A percentile compares a stretch with the other conserved stretches of the same genome.
Conservation (phyloP, 352 stramenopile species). For the Globisporangium acanthophoron region DNA sequence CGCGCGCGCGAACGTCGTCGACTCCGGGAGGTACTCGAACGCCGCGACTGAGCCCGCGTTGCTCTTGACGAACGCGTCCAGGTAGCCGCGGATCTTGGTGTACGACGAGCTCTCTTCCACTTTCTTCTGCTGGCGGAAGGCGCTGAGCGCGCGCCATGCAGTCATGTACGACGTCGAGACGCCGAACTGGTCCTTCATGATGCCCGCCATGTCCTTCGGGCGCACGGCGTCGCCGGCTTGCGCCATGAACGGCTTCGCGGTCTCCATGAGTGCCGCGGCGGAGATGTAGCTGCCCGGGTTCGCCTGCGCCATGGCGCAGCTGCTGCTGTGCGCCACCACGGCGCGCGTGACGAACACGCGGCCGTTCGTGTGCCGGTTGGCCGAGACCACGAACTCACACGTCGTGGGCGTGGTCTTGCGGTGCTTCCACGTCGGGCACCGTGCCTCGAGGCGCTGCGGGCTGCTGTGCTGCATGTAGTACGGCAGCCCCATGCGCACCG, state of each 20-base stretch:
- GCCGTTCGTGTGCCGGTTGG: constrained; percentile 72
- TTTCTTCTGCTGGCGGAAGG: constrained; percentile 65
- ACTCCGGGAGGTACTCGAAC: constrained; percentile 50
- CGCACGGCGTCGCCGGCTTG: constrained; percentile 50
- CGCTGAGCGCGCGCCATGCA: constrained; percentile 63
- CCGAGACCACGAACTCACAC: constrained; percentile 71
- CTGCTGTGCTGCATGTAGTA: constrained; percentile 86
- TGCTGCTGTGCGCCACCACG: constrained; percentile 34
- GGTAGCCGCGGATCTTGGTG: constrained; percentile 58
- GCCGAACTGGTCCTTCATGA: constrained; percentile 83
- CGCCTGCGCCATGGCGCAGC: constrained; percentile 42
- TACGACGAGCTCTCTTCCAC: constrained; percentile 61
- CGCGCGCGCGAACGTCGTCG: constrained; percentile 45
- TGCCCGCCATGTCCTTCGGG: constrained; percentile 68
- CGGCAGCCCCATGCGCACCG: constrained; percentile 57
- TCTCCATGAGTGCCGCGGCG: constrained; percentile 66
- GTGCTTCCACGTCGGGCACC: constrained; percentile 71
- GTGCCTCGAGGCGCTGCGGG: constrained; percentile 68
- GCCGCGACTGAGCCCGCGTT: constrained; percentile 55
- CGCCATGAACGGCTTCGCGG: constrained; percentile 63
- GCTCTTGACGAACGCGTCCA: constrained; percentile 49
- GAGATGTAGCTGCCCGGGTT: constrained; percentile 45
- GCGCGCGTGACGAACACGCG: constrained; percentile 69
- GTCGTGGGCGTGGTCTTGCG: constrained; percentile 38
- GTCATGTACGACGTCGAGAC: constrained; percentile 79